Evolutionary conservation across 2,329 filamentous ascomycete species (phyloP), one percentile per base, ranked within the genome.

Genomic region (Phaeosphaeria sp.): DNA sequence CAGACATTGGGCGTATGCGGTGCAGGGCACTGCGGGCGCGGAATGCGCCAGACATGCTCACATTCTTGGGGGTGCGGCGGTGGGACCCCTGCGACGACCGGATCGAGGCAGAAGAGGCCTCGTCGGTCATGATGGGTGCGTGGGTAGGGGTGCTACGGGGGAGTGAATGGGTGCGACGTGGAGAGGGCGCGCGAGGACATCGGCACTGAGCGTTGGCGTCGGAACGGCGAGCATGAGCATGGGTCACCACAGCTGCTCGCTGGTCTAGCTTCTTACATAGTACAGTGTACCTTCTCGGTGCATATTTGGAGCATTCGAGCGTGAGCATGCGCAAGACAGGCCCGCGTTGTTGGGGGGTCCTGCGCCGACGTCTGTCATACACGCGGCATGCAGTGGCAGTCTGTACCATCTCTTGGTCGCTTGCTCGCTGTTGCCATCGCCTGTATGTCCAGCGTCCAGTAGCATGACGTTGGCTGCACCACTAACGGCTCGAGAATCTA

Each of bases 81-180:
- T 76, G 78, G 6, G 90, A 93, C 57, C 70, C 68, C 63, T 72
- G 72, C 44, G 74, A 74, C 49, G 73, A 71, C 56, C 69, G 69
- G 49, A 72, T 61, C 20, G 66, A 67, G 40, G 62, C 48, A 24
- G 63, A 65, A 25, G 62, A 49, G 39, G 63, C 59, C 46, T 74
- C 71, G 55, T 71, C 68, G 25, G 69, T 56, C 62, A 72, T 74
- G 59, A 56, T 56, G 60, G 46, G 44, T 44, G 52, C 46, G 30
- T 55, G 48, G 59, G 64, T 58, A 66, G 66, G 50, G 44, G 55
- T 53, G 64, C 58, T 48, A 64, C 58, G 65, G 51, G 50, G 47
- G 55, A 46, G 62, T 56, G 49, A 56, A 59, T 54, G 64, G 51
- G 51, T 49, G 51, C 51, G 30, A 25, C 53, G 55, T 52, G 46